These are phyloP conservation scores for Chaetomium olivaceum DNA, from an alignment of 2,329 filamentous ascomycete species.

Conservation along the genomic window DNA sequence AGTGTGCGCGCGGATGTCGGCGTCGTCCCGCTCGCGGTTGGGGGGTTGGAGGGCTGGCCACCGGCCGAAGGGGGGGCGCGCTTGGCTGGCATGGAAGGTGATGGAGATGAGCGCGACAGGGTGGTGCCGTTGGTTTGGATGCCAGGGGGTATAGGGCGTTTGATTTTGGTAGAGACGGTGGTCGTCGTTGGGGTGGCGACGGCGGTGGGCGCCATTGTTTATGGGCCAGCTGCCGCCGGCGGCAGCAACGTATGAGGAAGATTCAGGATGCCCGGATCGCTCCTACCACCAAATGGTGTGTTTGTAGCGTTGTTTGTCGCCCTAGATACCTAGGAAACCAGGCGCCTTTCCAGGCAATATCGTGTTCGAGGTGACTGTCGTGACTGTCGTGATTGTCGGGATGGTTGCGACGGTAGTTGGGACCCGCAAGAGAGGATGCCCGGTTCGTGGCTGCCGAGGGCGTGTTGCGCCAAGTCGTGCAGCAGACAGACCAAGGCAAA, in stretches of 20 bases:
- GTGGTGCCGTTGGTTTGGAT: slow-evolving; percentile 65
- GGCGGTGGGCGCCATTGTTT: slow-evolving; percentile 57
- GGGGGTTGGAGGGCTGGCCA: slow-evolving; percentile 52
- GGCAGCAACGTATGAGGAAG: slow-evolving; percentile 12
- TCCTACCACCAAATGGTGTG: slow-evolving; percentile 6
- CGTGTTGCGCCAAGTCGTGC: not conserved
- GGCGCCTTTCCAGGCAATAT: not conserved
- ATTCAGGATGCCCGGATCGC: not conserved
- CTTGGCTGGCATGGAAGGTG: slow-evolving; percentile 58
- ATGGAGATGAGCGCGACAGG: slow-evolving; percentile 60
- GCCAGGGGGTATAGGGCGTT: slow-evolving; percentile 65
- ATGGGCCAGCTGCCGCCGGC: slow-evolving; percentile 21
- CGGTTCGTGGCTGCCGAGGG: not conserved
- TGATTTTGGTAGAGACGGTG: slow-evolving; percentile 58
- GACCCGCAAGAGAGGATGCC: not conserved
- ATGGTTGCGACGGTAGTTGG: not conserved
- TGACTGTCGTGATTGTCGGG: not conserved
- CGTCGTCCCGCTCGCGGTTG: slow-evolving; percentile 47
- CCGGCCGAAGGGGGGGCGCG: slow-evolving; percentile 48
- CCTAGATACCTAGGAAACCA: not conserved
- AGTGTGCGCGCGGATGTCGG: slow-evolving; percentile 52
- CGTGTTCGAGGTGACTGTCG: not conserved
- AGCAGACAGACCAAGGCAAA: not conserved
- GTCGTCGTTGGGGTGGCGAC: slow-evolving; percentile 47
- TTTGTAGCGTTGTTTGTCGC: not conserved